Evolutionary conservation across 306 rosid genomes (phyloP).

Genomic region (Potentilla sterilis): DNA sequence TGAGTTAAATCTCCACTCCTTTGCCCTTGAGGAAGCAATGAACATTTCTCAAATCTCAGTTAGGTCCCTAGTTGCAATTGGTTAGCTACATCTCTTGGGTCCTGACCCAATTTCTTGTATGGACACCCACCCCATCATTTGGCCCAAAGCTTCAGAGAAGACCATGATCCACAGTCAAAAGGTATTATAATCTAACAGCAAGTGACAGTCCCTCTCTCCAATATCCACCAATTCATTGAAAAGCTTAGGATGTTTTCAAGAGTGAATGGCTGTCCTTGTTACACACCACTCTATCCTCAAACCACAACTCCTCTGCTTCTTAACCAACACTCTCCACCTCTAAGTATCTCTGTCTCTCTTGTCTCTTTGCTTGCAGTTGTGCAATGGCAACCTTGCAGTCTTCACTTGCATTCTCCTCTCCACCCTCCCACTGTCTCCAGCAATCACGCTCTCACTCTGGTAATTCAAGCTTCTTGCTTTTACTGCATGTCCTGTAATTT

Average conservation of each 20-base stretch:
- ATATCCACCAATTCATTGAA: conserved; percentile 18
- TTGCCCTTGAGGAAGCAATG: not conserved
- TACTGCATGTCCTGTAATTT: not conserved
- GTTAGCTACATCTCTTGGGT: not conserved
- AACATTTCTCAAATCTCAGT: not conserved
- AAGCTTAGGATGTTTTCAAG: not conserved
- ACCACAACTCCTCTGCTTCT: conserved; percentile 35
- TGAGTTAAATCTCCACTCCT: not conserved
- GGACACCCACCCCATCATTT: not conserved
- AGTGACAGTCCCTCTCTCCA: not conserved
- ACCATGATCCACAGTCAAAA: not conserved
- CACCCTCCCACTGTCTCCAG: conserved; percentile 52
- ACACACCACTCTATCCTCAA: conserved; percentile 47
- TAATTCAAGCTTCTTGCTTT: conserved; percentile 17
- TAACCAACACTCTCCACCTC: not conserved
- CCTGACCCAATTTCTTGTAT: not conserved
- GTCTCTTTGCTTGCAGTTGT: not conserved
- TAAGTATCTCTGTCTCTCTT: not conserved
- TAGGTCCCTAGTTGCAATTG: not conserved
- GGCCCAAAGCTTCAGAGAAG: not conserved
- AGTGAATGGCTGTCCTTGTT: conserved; percentile 68
- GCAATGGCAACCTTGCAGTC: conserved; percentile 76
- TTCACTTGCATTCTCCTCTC: conserved; percentile 64
- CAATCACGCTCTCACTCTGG: conserved; percentile 57
- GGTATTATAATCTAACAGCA: too few species aligned